These are phyloP conservation scores for Teratosphaeria gauchensis DNA, from an alignment of 2,329 filamentous ascomycete genomes.

Conservation along the genomic window DNA sequence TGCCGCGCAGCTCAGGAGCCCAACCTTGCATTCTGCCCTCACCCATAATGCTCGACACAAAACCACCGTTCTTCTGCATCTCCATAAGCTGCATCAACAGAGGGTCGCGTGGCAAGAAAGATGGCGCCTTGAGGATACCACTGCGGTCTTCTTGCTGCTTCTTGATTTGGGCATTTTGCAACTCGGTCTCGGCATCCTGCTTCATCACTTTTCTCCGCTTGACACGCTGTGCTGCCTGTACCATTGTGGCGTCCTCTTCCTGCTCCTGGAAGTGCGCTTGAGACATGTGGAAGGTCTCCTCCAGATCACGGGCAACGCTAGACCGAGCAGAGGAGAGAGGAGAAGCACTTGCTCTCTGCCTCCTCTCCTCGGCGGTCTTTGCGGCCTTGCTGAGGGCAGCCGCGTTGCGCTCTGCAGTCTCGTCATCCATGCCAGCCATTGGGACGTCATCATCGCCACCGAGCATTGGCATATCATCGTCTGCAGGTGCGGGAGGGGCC, in stretches of 20 bases:
- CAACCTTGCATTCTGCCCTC: conserved; percentile 64
- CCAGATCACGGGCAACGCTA: conserved; percentile 50
- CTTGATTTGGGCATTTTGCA: conserved; percentile 69
- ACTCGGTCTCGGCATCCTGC: conserved; percentile 70
- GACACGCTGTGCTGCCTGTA: conserved; percentile 51
- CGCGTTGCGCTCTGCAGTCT: conserved; percentile 32
- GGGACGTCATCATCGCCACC: conserved; percentile 28
- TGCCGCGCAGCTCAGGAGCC: conserved; percentile 87
- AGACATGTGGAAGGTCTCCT: conserved; percentile 45
- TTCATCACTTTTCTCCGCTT: conserved; percentile 74
- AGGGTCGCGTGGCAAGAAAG: conserved; percentile 79
- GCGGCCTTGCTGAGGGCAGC: conserved; percentile 34
- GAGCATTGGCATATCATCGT: conserved; percentile 17
- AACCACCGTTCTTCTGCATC: conserved; percentile 83
- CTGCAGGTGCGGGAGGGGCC: conserved; percentile 5
- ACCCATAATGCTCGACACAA: conserved; percentile 77
- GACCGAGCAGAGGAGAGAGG: conserved; percentile 46
- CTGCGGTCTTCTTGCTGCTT: conserved; percentile 77
- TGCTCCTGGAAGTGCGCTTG: conserved; percentile 23
- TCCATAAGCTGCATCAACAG: conserved; percentile 79
- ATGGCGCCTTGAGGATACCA: conserved; percentile 72
- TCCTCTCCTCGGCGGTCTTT: conserved; percentile 23
- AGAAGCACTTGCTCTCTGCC: conserved; percentile 34
- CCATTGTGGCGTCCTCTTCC: conserved; percentile 41
- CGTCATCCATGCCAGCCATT: conserved; percentile 33